phyloP scores from a whole-genome alignment of 2,329 filamentous ascomycete species.

The Oidium heveae region DNA sequence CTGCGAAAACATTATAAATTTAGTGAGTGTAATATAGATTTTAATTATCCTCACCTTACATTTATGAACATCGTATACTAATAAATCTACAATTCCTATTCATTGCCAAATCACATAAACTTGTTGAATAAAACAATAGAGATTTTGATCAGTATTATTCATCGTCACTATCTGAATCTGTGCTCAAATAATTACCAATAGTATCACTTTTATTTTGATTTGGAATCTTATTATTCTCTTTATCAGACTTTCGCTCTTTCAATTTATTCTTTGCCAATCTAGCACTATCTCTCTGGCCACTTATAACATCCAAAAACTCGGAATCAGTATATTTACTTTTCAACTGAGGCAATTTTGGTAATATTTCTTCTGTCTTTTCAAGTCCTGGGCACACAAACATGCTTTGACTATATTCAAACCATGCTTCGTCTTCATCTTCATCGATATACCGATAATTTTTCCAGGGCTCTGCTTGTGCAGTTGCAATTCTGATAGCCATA shows the following conservation, averaged over 20 bases:
- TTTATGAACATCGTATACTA: too few relatives aligned
- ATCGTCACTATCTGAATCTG: too few relatives aligned
- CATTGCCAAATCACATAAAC: too few relatives aligned
- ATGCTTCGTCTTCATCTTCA: constrained; percentile 52
- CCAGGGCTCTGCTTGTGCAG: constrained; percentile 68
- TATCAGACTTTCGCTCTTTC: not conserved
- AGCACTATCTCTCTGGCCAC: constrained; percentile 12
- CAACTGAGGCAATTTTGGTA: constrained; percentile 15
- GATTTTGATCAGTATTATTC: too few relatives aligned
- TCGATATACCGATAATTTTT: constrained; percentile 54
- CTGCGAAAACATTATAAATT: too few relatives aligned
- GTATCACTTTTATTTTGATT: too few relatives aligned
- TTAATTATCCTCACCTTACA: too few relatives aligned
- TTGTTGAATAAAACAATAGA: too few relatives aligned
- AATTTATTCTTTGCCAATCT: not conserved
- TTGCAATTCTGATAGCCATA: constrained; percentile 49
- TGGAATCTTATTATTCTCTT: not conserved
- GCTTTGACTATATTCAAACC: constrained; percentile 48
- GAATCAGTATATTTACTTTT: constrained; percentile 28
- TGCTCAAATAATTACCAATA: too few relatives aligned
- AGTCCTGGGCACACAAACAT: constrained; percentile 25
- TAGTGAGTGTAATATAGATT: too few relatives aligned
- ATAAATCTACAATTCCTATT: too few relatives aligned
- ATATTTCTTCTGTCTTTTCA: not conserved
- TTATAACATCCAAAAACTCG: constrained; percentile 37